A percentile compares a stretch with the other conserved stretches of the same genome.
phyloP scores from a whole-genome alignment of 2,329 filamentous ascomycete species.

The Trichoderma cornu-damae region DNA sequence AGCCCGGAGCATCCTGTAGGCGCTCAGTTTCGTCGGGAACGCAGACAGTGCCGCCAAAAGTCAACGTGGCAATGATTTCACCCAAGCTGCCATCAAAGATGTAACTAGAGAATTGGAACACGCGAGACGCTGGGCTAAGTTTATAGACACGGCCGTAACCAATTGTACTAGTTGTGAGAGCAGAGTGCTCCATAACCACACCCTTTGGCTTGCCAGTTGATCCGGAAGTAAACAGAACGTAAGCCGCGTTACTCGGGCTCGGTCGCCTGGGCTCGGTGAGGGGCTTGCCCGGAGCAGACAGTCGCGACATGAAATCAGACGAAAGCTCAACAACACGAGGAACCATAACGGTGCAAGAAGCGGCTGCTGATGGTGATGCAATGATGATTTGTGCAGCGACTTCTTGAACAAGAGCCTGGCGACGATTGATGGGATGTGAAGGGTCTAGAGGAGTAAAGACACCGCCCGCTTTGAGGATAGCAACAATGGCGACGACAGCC shows the following conservation, averaged over 20 bases:
- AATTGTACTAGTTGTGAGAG: neutral
- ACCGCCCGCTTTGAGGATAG: constrained; percentile 27
- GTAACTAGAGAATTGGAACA: constrained; percentile 14
- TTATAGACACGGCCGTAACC: neutral
- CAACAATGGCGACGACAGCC: constrained; percentile 25
- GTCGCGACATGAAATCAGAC: neutral
- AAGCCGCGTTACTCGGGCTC: neutral
- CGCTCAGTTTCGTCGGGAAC: neutral
- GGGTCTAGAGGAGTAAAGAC: constrained; percentile 27
- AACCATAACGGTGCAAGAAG: neutral
- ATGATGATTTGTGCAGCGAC: constrained; percentile 16
- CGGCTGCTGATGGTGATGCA: neutral
- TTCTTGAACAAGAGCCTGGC: constrained; percentile 15
- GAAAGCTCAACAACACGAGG: neutral
- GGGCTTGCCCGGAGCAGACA: neutral
- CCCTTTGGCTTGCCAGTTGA: constrained; percentile 12
- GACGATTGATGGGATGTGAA: constrained; percentile 8
- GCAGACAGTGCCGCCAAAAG: constrained; percentile 2
- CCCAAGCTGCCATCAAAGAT: constrained; percentile 13
- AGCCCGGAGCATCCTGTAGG: neutral
- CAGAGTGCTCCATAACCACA: constrained; percentile 9
- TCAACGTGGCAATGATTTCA: neutral
- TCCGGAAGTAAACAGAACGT: constrained; percentile 2
- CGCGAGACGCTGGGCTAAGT: neutral
- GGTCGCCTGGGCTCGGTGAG: neutral